Base-by-base conservation (phyloP, 352 stramenopile genomes). In the Pythium rishiriense region DNA sequence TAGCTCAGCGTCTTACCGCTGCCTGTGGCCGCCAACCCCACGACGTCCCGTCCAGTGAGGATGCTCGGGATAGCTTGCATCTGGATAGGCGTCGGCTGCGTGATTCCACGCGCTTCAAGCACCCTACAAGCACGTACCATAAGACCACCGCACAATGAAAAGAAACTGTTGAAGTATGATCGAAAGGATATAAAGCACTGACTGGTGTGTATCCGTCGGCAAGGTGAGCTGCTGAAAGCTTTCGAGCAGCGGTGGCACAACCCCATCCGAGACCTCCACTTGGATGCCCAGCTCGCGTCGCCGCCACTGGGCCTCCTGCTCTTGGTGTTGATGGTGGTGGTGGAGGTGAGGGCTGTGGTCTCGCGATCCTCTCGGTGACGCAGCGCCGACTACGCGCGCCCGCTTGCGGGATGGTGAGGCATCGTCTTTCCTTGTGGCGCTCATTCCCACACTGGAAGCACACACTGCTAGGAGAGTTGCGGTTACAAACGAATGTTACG, bases 1-100 rank as follows among this genome's bases (percentile, higher is more conserved):
- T 98, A 99, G n/a, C 90, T 92, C 28, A 97, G 88, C 6, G 92
- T 98, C 70, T 99, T 99, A 51, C 97, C 96, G 25, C 81, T 97
- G 45, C 96, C 96, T 4, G 97, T 99, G 0, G 96, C 91, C 8
- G 97, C 96, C 43, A 95, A 79, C 3, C 81, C 93, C 37, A 99
- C 78, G 28, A 99, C 80, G 74, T 99, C 97, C 24, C 90, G 75
- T n/a, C 86, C 79, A 12, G 72, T 66, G 11, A 95, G 64, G 8
- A 97, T 68, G 22, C 78, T 74, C 7, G 94, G 93, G n/a, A 98
- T 81, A n/a, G 85, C 73, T 66, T 98, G 90, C 85, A 98, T 98
- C 75, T 99, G 98, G 55, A 99, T 96, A 8, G 97, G 78, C 12
- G 96, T 99, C 1, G 97, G 97, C 46, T 91, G 87, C 37, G 83